Base-by-base conservation (phyloP, 495 filamentous ascomycete species). In the Penicillium parvum region DNA sequence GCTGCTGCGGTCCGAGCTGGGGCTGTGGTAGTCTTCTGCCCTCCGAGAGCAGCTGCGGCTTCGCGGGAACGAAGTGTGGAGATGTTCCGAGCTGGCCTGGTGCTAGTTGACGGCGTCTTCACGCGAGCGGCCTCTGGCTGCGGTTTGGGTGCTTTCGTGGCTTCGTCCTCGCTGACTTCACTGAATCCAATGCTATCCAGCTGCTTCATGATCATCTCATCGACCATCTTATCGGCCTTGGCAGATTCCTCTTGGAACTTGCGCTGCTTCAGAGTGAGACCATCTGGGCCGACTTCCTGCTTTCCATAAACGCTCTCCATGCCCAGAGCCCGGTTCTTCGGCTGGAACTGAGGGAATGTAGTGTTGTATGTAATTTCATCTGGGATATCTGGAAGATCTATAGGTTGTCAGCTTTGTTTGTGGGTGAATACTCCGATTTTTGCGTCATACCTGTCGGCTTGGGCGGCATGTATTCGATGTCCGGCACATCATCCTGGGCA, bases 391-490 rank as follows among this genome's bases (percentile, higher is more conserved):
- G 83, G 84, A 4, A 84, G 71, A 35, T 84, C 85, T 74, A 63
- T 63, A 17, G 52, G 9, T 17, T 26, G 48, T 47, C 69, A 77
- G 47, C 66, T 7, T 40, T 8, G 7, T 2, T 40, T 3, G n/a
- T n/a, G n/a, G n/a, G n/a, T n/a, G n/a, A n/a, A n/a, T n/a, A 25
- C 28, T 26, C 12, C 10, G 2, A 17, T 38, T 30, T 23, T 33
- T 9, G 20, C n/a, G 18, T 16, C 58, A 37, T 60, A 81, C 78
- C 76, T 58, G 64, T 73, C n/a, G 77, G 62, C 52, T 67, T 76
- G 5, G 82, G 83, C 9, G 84, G 80, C 77, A 85, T 85, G 59
- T 88, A 86, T 66, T 88, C 84, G 49, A 86, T 79, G 29, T 86
- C 84, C 15, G 74, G 77, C 23, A 82, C 71, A 43, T 87, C 83